phyloP scores from a whole-genome alignment of 2,329 filamentous ascomycete genomes.

The Alternaria sp. region DNA sequence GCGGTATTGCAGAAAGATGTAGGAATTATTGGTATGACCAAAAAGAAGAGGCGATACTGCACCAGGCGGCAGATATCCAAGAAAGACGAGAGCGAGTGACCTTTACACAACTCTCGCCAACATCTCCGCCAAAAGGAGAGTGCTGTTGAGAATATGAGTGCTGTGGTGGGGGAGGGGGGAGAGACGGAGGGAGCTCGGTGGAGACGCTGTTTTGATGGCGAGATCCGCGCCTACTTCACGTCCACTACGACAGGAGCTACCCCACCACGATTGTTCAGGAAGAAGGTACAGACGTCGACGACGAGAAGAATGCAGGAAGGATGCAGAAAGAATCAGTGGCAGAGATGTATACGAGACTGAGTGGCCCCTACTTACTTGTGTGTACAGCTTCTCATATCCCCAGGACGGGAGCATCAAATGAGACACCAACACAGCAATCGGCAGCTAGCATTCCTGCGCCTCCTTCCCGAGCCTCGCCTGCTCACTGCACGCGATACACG shows the following conservation, averaged over 20 bases:
- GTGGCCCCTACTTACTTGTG: conserved; percentile 22
- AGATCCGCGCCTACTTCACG: conserved; percentile 16
- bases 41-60: conserved; percentile 29
- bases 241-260: conserved; percentile 10
- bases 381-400: conserved; percentile 3
- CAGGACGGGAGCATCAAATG: not conserved
- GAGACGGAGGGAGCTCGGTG: conserved; percentile 12
- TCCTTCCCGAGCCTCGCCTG: not conserved
- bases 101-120: conserved; percentile 22
- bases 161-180: conserved; percentile 18
- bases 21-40: conserved; percentile 27
- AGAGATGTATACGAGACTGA: conserved; percentile 14
- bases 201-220: conserved; percentile 17
- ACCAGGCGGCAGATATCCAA: conserved; percentile 32
- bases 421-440: conserved; percentile 8
- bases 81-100: conserved; percentile 26
- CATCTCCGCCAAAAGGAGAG: conserved; percentile 26
- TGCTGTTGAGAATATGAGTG: conserved; percentile 25
- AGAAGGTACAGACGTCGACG: conserved; percentile 12
- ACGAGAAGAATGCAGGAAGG: conserved; percentile 12
- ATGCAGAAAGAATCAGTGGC: conserved; percentile 23
- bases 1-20: conserved; percentile 26
- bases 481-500: not conserved
- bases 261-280: conserved; percentile 7
- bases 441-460: not conserved